Base-by-base conservation (phyloP, 768 basidiomycete species). In the Pisolithus marmoratus region DNA sequence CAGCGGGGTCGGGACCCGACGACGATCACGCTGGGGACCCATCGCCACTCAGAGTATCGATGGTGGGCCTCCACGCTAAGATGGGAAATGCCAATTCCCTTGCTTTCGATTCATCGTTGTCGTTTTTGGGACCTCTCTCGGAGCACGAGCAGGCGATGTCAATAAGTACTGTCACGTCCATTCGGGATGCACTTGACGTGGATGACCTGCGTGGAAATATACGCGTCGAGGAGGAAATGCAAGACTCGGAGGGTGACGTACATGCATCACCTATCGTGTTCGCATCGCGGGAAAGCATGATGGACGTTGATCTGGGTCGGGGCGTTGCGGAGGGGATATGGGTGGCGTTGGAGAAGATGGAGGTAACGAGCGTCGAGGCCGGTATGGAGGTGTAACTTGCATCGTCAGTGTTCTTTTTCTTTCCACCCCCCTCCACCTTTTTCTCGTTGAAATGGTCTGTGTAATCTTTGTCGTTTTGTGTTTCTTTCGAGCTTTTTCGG, bases 341-440 rank as follows among this genome's bases (percentile, higher is more conserved):
- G 58, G 54, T 60, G 51, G 60, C 56, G 3, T 49, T 66, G 37
- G 64, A 40, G 26, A 64, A 58, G 46, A 65, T 65, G 62, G 62
- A 29, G 8, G 54, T 66, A 24, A 54, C 8, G 40, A 15, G 14
- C 1, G 34, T 34, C 15, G 34, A 34, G 5, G 34, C 34, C 5
- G 14, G 14, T 12, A 14, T 34, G 12, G 5, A 34, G 3, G 34
- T 34, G 34, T 34, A 19, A 8, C 12, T 6, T 19, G 19, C 12
- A 41, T 3, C 12, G 23, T 20, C 40, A 4, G 40, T 19, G 40
- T 19, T 19, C 40, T 9, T 41, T 19, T 19, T 41, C 23, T 4
- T 41, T 23, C 40, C n/a, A 3, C 38, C 40, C 14, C 5, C 14
- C 34, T 14, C 14, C 15, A 14, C 15, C 12, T 15, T 34, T 34